Evolutionary conservation across 208 protist species (phyloP), one percentile per base, ranked within the genome.

Genomic region (Polymyxa betae): DNA sequence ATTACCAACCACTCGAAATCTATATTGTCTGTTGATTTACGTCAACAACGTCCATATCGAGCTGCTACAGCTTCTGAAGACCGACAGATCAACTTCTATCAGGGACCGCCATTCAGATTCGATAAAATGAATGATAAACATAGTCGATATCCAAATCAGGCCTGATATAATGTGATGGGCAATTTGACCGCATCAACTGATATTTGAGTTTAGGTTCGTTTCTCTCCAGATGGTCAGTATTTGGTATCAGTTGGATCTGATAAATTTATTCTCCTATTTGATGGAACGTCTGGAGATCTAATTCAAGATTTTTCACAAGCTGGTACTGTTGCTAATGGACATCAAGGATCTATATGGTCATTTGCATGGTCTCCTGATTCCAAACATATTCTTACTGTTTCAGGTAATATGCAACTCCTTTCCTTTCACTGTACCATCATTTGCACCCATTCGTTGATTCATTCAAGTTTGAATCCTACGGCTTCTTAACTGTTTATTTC

Each of bases 41-140:
- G 95, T 88, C 93, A 90, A 44, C 92, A 66, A 0, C 90, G 95
- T 32, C 95, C 95, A 77, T 96, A 93, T 92, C 91, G 95, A 60
- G 87, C 95, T 0, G 94, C 88, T 20, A 97, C 95, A 0, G 93
- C 89, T 45, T 60, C 77, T 45, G 95, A 96, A 88, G 95, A 97
- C 91, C 78, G 88, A 35, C 24, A n/a, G n/a, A 77, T 92, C n/a
- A 92, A 93, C 54, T 90, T 94, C 54, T 91, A 44, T 44, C 64
- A 92, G 35, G 95, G 95, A 72, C 95, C 95, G 38, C 95, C 95
- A 60, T 96, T 96, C 93, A 96, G 95, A 89, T 95, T 93, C 46
- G 93, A 93, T 32, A 43, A 90, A 43, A 45, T 93, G 91, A 10
- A 68, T n/a, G 40, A 90, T 35, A 32, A 38, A 35, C 92, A 95